These are phyloP conservation scores for Sphaerosporella brunnea DNA, from an alignment of 495 filamentous ascomycete species.

Conservation along the genomic window DNA sequence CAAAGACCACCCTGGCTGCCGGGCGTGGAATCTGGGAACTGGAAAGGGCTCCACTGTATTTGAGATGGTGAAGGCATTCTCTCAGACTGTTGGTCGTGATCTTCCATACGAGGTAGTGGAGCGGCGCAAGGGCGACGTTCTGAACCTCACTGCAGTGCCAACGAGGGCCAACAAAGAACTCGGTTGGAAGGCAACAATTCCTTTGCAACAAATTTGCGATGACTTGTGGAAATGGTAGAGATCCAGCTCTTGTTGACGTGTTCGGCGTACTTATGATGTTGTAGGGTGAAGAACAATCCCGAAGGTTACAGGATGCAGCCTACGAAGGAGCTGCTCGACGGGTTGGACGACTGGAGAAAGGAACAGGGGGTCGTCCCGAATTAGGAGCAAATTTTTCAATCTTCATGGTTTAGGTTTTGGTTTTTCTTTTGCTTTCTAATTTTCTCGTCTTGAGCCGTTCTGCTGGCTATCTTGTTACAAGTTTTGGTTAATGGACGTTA, in stretches of 20 bases:
- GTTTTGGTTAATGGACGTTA: too few relatives aligned
- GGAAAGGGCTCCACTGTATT: conserved; percentile 88
- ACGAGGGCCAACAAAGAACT: conserved; percentile 73
- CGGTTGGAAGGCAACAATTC: conserved; percentile 76
- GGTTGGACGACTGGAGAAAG: background rate
- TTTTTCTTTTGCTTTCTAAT: too few relatives aligned
- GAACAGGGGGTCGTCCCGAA: background rate
- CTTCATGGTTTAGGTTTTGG: too few relatives aligned
- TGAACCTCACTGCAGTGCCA: conserved; percentile 88
- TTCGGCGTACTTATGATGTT: background rate
- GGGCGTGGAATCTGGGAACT: conserved; percentile 95
- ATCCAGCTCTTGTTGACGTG: background rate
- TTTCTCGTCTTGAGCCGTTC: too few relatives aligned
- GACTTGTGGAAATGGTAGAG: conserved; percentile 81
- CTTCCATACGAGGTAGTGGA: conserved; percentile 74
- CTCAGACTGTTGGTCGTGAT: conserved; percentile 61
- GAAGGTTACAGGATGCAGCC: conserved; percentile 83
- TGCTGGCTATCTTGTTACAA: too few relatives aligned
- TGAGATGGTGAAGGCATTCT: conserved; percentile 94
- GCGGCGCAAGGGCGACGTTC: conserved; percentile 71
- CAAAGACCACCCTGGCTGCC: conserved; percentile 72
- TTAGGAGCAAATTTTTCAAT: too few relatives aligned
- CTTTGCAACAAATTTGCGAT: conserved; percentile 79
- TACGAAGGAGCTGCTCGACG: conserved; percentile 55
- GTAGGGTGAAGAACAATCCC: conserved; percentile 65